Percentiles rank a stretch among this genome's conserved stretches.
phyloP scores from a whole-genome alignment of 2,329 filamentous ascomycete species.

The Malbranchea zuffiana region DNA sequence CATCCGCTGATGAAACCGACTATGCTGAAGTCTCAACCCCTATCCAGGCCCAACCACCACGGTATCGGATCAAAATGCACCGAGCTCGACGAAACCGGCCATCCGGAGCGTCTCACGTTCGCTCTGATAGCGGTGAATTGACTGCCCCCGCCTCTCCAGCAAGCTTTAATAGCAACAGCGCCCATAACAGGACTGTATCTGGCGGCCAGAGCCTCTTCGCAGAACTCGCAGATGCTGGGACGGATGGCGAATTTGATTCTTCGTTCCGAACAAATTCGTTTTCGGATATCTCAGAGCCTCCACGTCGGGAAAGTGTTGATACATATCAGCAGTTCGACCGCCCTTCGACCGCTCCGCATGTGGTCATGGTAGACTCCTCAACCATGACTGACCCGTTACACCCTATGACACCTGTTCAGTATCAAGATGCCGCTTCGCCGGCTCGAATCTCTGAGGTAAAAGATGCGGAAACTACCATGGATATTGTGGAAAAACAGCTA shows the following conservation, averaged over 20 bases:
- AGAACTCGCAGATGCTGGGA: conserved; percentile 68
- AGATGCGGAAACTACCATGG: conserved; percentile 6
- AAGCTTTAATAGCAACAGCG: conserved; percentile 36
- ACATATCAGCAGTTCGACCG: conserved; percentile 23
- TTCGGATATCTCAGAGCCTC: conserved; percentile 33
- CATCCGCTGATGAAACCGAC: conserved; percentile 64
- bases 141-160: conserved; percentile 41
- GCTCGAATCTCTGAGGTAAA: background rate
- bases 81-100: conserved; percentile 51
- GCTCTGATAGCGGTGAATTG: conserved; percentile 29
- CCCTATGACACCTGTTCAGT: background rate
- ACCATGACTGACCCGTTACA: conserved; percentile 49
- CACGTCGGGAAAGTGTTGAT: conserved; percentile 22
- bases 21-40: conserved; percentile 57
- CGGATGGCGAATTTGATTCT: conserved; percentile 52
- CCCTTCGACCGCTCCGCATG: conserved; percentile 18
- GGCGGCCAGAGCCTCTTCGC: conserved; percentile 75
- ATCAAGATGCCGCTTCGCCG: background rate
- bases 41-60: conserved; percentile 51
- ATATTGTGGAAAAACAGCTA: background rate
- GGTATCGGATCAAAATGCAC: conserved; percentile 60
- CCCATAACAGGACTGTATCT: conserved; percentile 32
- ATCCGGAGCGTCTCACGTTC: conserved; percentile 36
- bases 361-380: conserved; percentile 48
- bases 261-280: conserved; percentile 27